A percentile compares a stretch with the other conserved stretches of the same genome.
Conservation (phyloP, 2,329 filamentous ascomycete species). For the Aspergillus ibericus region DNA sequence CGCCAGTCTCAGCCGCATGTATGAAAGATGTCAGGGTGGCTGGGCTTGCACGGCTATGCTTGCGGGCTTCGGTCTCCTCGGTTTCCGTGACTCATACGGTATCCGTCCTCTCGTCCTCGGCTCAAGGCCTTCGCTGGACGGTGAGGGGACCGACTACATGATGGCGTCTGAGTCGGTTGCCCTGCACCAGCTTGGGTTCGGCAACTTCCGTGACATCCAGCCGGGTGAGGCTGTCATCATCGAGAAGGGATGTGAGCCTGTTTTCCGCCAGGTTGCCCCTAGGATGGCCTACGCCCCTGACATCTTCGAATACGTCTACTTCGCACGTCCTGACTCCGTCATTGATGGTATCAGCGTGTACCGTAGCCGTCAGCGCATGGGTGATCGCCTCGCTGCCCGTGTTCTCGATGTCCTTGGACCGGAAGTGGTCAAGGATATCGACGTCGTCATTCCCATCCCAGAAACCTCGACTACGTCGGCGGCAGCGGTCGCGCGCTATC, state of each 20-base stretch:
- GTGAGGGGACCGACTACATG: constrained; percentile 76
- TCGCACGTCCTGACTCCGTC: constrained; percentile 75
- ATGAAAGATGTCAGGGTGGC: constrained; percentile 69
- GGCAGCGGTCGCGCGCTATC: constrained; percentile 69
- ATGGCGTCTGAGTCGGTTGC: constrained; percentile 88
- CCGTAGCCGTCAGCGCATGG: constrained; percentile 82
- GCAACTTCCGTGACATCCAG: constrained; percentile 71
- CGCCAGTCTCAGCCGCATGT: constrained; percentile 68
- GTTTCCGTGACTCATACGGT: constrained; percentile 75
- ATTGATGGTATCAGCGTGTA: constrained; percentile 90
- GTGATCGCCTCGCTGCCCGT: constrained; percentile 72
- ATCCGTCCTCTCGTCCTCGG: constrained; percentile 82
- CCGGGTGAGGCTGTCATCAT: constrained; percentile 86
- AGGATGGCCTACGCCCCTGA: constrained; percentile 75
- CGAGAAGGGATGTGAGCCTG: constrained; percentile 70
- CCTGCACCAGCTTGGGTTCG: constrained; percentile 76
- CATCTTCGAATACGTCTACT: constrained; percentile 86
- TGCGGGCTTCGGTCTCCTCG: constrained; percentile 76
- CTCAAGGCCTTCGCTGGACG: constrained; percentile 66
- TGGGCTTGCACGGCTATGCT: constrained; percentile 83
- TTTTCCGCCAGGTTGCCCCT: constrained; percentile 72
- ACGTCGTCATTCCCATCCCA: constrained; percentile 77
- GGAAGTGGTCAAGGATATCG: constrained; percentile 71
- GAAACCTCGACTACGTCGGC: constrained; percentile 83
- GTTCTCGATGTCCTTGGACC: constrained; percentile 68